A percentile compares a stretch with the other conserved stretches of the same genome.
phyloP scores from a whole-genome alignment of 805 yeast species.

The Cyberlindnera misumaiensis region DNA sequence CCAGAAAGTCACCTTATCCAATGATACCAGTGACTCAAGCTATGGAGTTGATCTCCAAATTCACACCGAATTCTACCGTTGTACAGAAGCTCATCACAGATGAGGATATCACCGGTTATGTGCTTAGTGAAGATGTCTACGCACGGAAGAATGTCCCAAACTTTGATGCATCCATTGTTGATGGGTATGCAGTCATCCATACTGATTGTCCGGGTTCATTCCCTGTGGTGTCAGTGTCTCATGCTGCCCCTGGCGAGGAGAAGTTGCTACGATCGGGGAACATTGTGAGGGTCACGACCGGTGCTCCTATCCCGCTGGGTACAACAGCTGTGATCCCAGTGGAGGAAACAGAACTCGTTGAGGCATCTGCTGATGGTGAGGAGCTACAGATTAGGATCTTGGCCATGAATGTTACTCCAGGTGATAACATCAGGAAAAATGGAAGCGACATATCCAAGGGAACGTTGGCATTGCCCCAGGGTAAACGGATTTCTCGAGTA shows the following conservation, averaged over 20 bases:
- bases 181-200: constrained; percentile 45
- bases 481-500: constrained; percentile 29
- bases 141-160: constrained; percentile 38
- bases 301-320: constrained; percentile 51
- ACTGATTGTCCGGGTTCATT: constrained; percentile 40
- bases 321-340: constrained; percentile 49
- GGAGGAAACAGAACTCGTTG: constrained; percentile 39
- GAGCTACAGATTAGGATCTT: constrained; percentile 35
- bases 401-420: constrained; percentile 31
- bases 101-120: constrained; percentile 29
- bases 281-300: constrained; percentile 45
- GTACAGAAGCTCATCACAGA: constrained; percentile 24
- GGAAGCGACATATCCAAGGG: constrained; percentile 44
- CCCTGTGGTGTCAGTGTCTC: constrained; percentile 35
- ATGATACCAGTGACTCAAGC: constrained; percentile 39
- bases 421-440: constrained; percentile 40
- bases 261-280: constrained; percentile 25
- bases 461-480: constrained; percentile 29
- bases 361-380: constrained; percentile 33
- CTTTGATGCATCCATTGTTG: constrained; percentile 49
- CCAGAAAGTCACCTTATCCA: constrained; percentile 43
- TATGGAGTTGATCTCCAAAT: constrained; percentile 24
- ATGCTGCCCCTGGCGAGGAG: constrained; percentile 29
- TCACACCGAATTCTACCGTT: constrained; percentile 27
- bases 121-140: constrained; percentile 35